Base-by-base conservation (phyloP, 768 basidiomycete species). In the Boletus eberwhitei region DNA sequence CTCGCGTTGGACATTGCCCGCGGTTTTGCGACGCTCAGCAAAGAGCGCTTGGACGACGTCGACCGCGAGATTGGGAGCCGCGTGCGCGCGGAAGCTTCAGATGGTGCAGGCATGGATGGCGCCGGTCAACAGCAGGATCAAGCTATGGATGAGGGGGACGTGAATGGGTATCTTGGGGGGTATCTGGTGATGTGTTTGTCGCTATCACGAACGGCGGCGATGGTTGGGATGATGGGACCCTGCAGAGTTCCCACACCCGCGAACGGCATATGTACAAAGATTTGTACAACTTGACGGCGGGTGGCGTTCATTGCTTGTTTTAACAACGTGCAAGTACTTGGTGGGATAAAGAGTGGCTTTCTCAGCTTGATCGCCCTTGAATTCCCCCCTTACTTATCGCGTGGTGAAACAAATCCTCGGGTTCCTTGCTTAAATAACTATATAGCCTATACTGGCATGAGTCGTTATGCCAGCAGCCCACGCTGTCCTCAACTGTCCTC, bases 1-100 rank as follows among this genome's bases (percentile, higher is more conserved):
- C 78, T 79, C 40, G 79, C 79, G 59, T 73, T 80, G 17, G 83
- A 85, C 55, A 75, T 71, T 14, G 80, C 73, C 21, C 83, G 75
- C 22, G 83, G 77, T 69, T 85, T 85, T 9, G 74, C 71, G 50
- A 72, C 62, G 49, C 73, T 73, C 53, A 74, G 61, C 35, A 78
- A 78, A 48, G 79, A 78, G 52, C 77, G 72, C 37, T 74, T 67
- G 4, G 68, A 69, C 36, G 68, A 69, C 36, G 71, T 72, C 16
- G 77, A 73, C 12, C 79, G 73, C 43, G 82, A 72, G 21, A 83
- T 66, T 7, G 68, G 71, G 37, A 52, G 32, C 26, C 69, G 64
- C 31, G 64, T 56, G 38, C 82, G 83, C 51, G 79, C 74, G 37
- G 83, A 82, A 16, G 81, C 66, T 58, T 84, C 83, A 41, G 84